A percentile compares a stretch with the other conserved stretches of the same genome.
Evolutionary conservation across 768 basidiomycete species (phyloP).

Genomic region (Candolleomyces eurysporus): DNA sequence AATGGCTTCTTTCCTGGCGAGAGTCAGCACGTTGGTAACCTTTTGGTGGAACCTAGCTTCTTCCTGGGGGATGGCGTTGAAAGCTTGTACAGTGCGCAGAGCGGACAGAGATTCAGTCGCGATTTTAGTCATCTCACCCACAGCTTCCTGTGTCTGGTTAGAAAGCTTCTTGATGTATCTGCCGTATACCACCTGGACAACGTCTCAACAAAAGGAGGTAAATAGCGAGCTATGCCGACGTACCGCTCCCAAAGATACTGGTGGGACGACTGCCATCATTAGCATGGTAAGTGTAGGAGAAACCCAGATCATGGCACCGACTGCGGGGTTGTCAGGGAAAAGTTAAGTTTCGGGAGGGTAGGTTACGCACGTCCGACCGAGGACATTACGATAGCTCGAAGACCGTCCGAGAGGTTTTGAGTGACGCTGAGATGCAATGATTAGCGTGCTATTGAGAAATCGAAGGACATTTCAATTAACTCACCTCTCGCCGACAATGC

Average conservation of each 20-base stretch:
- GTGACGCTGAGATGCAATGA: slow-evolving; percentile 51
- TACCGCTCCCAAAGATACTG: slow-evolving; percentile 83
- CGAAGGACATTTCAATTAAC: not conserved
- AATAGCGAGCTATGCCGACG: slow-evolving; percentile 16
- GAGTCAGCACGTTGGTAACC: slow-evolving; percentile 61
- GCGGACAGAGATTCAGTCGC: slow-evolving; percentile 90
- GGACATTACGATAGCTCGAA: slow-evolving; percentile 87
- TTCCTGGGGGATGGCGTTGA: slow-evolving; percentile 81
- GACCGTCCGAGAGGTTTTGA: slow-evolving; percentile 76
- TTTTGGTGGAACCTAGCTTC: slow-evolving; percentile 69
- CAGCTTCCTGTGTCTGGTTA: slow-evolving; percentile 88
- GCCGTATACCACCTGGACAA: slow-evolving; percentile 83
- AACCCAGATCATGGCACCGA: slow-evolving; percentile 94
- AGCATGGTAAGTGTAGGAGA: slow-evolving; percentile 84
- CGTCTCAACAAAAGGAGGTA: slow-evolving; percentile 1
- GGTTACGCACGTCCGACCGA: slow-evolving; percentile 79
- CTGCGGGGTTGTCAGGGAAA: slow-evolving; percentile 33
- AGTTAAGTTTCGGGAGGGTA: not conserved
- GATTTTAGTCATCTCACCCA: slow-evolving; percentile 93
- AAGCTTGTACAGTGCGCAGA: slow-evolving; percentile 87
- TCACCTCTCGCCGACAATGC: slow-evolving; percentile 90
- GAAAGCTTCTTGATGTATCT: slow-evolving; percentile 91
- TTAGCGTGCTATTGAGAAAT: not conserved
- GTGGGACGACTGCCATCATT: slow-evolving; percentile 92
- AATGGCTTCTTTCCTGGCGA: slow-evolving; percentile 84